These are phyloP conservation scores for Aphanomyces invadans DNA, from an alignment of 352 stramenopile genomes.

Conservation along the genomic window DNA sequence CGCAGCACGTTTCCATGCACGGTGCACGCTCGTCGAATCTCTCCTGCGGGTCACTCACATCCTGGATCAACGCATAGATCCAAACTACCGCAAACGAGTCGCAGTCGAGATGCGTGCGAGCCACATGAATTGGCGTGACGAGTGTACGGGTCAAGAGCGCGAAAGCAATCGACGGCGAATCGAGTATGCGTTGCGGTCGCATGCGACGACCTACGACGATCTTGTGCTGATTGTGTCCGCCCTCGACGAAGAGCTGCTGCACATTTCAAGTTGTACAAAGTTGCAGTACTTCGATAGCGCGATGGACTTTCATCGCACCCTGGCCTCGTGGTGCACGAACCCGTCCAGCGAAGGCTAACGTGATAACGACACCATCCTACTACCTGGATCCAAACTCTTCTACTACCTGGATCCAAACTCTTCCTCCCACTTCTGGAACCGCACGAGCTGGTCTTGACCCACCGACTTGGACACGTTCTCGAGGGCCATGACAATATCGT, in stretches of 20 bases:
- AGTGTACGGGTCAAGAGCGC: constrained; percentile 48
- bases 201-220: constrained; percentile 56
- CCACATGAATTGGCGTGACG: constrained; percentile 46
- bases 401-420: constrained; percentile 41
- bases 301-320: constrained; percentile 22
- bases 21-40: too few species aligned
- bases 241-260: constrained; percentile 73
- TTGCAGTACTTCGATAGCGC: constrained; percentile 47
- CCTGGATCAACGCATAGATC: too few species aligned
- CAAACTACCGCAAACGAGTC: constrained; percentile 31
- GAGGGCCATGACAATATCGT: constrained; percentile 34
- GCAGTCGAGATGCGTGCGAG: constrained; percentile 34
- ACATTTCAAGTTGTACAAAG: constrained; percentile 59
- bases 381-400: too few species aligned
- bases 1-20: constrained; percentile 2
- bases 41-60: constrained; percentile 6
- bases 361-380: too few species aligned
- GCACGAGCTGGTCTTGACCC: constrained; percentile 37
- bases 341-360: too few species aligned
- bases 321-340: constrained; percentile 1
- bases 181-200: constrained; percentile 41
- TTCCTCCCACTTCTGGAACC: constrained; percentile 39
- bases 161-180: constrained; percentile 57
- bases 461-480: constrained; percentile 48
- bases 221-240: constrained; percentile 52